phyloP scores from a whole-genome alignment of 1,284 basidiomycete genomes.

The Trametes versicolor region DNA sequence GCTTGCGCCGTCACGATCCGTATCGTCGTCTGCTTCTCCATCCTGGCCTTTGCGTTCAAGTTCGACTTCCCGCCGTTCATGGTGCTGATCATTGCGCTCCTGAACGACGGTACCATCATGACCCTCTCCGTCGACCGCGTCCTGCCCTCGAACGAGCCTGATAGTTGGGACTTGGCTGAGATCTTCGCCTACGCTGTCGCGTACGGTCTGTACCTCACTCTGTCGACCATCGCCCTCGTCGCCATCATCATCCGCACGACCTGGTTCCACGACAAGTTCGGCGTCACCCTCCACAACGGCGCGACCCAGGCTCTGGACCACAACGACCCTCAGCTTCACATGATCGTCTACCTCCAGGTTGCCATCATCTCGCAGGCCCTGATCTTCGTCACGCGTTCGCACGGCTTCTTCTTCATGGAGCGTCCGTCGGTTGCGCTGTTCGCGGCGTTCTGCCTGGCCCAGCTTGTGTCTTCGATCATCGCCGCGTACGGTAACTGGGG shows the following conservation, averaged over 20 bases:
- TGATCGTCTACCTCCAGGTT: constrained; percentile 89
- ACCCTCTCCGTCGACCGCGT: constrained; percentile 98
- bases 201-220: constrained; percentile 93
- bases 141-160: constrained; percentile 89
- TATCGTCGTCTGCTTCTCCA: constrained; percentile 97
- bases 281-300: constrained; percentile 65
- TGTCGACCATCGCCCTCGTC: constrained; percentile 88
- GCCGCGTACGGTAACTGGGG: constrained; percentile 93
- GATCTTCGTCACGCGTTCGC: constrained; percentile 97
- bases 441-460: constrained; percentile 91
- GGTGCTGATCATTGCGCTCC: constrained; percentile 96
- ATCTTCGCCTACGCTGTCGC: constrained; percentile 96
- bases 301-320: constrained; percentile 51
- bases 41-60: constrained; percentile 95
- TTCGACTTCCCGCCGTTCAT: constrained; percentile 99
- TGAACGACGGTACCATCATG: constrained; percentile 99
- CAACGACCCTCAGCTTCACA: constrained; percentile 85
- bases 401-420: constrained; percentile 99
- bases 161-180: constrained; percentile 96
- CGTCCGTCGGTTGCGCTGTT: constrained; percentile 92
- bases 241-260: constrained; percentile 87
- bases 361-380: constrained; percentile 98
- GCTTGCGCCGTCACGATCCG: constrained; percentile 95
- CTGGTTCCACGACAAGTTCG: constrained; percentile 92
- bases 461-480: constrained; percentile 95